Evolutionary conservation across 352 stramenopile genomes (phyloP).

Genomic region (Phytopythium helicoides): DNA sequence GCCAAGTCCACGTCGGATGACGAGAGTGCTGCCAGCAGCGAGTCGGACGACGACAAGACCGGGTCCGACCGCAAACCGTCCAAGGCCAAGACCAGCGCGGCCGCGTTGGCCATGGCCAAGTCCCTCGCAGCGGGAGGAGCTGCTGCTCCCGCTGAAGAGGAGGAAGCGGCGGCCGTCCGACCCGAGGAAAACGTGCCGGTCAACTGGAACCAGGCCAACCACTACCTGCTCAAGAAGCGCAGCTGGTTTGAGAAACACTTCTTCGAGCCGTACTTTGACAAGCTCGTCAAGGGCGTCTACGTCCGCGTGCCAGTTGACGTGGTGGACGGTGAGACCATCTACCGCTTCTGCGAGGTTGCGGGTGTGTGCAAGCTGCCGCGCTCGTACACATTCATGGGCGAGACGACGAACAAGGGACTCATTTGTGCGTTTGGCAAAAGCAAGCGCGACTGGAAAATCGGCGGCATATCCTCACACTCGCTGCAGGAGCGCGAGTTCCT

Average conservation of each 20-base stretch:
- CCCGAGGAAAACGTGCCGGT: constrained; percentile 70
- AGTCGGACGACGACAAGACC: constrained; percentile 46
- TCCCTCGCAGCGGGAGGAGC: neutral
- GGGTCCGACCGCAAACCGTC: constrained; percentile 16
- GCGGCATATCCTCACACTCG: constrained; percentile 67
- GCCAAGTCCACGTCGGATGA: constrained; percentile 16
- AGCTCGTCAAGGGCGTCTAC: constrained; percentile 74
- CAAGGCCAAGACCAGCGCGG: constrained; percentile 13
- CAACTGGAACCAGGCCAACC: constrained; percentile 72
- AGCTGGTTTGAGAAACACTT: constrained; percentile 85
- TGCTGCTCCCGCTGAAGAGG: constrained; percentile 27
- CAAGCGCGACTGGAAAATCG: constrained; percentile 71
- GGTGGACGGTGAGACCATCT: constrained; percentile 77
- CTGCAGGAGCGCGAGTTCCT: constrained; percentile 78
- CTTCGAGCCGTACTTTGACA: constrained; percentile 84
- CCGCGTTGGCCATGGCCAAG: constrained; percentile 28
- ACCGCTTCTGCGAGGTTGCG: constrained; percentile 82
- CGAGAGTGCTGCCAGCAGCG: constrained; percentile 22
- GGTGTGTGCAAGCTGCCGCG: constrained; percentile 54
- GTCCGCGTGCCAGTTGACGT: constrained; percentile 68
- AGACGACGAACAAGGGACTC: constrained; percentile 66
- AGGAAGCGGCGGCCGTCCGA: constrained; percentile 37
- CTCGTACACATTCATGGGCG: constrained; percentile 71
- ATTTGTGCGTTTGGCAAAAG: constrained; percentile 82
- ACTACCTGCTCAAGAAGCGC: constrained; percentile 74